phyloP scores from a whole-genome alignment of 1,284 basidiomycete species.

The Somion occarium region DNA sequence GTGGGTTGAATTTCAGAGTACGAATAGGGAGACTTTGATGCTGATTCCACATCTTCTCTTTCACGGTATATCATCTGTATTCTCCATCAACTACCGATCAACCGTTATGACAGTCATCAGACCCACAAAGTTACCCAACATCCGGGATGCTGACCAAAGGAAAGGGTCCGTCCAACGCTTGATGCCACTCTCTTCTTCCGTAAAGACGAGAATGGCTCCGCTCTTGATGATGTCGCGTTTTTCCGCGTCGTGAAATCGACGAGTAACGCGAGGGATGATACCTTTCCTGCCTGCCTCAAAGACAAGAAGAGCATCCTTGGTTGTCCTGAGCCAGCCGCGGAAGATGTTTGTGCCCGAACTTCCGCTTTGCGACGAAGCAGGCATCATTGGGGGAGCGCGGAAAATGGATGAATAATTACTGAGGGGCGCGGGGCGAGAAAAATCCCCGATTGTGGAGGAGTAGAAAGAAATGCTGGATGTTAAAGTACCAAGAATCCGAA shows the following conservation, averaged over 20 bases:
- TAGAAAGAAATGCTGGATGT: background rate
- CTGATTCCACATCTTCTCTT: slow-evolving; percentile 15
- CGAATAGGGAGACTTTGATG: slow-evolving; percentile 1
- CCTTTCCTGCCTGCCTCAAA: slow-evolving; percentile 51
- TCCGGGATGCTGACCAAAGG: slow-evolving; percentile 21
- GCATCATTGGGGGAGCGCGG: background rate
- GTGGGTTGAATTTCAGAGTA: slow-evolving; percentile 1
- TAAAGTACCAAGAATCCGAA: background rate
- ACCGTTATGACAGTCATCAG: background rate
- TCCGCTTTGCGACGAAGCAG: background rate
- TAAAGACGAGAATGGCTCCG: slow-evolving; percentile 22
- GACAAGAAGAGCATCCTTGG: slow-evolving; percentile 51
- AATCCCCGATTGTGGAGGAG: background rate
- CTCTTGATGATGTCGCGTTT: slow-evolving; percentile 22
- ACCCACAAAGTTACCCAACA: slow-evolving; percentile 22
- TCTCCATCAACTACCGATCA: background rate
- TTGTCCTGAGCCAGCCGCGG: slow-evolving; percentile 46
- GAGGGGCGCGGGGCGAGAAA: background rate
- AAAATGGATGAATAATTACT: background rate
- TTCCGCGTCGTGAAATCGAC: slow-evolving; percentile 53
- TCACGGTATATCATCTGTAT: slow-evolving; percentile 22
- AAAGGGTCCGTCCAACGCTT: slow-evolving; percentile 25
- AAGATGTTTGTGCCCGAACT: slow-evolving; percentile 19
- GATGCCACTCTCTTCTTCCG: slow-evolving; percentile 23
- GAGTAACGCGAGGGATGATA: slow-evolving; percentile 47